Evolutionary conservation across 441 rosid species (phyloP), one percentile per base, ranked within the genome.

Genomic region (Rhodomyrtus psidioides): DNA sequence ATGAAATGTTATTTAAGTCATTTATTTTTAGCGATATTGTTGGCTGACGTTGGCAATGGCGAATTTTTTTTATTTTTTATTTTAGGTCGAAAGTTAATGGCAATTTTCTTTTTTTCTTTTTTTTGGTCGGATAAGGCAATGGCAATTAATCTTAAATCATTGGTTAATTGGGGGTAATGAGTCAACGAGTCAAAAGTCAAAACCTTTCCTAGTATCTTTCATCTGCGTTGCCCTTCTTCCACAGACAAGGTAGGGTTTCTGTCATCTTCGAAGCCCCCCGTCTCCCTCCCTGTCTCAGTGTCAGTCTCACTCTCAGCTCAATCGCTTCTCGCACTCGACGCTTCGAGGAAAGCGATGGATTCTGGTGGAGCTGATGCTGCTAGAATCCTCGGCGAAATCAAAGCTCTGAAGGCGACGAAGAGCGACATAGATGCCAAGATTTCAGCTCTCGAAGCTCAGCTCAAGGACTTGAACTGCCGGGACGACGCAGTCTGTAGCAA

Each of bases 391-490:
- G 81, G 90, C 58, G 95, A 95, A 85, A 75, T 97, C 82, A 87
- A 93, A 82, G 75, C 91, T 12, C 85, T 97, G 42, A 94, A 92
- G 91, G 88, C 91, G 24, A 82, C 84, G 9, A 95, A 92, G 88
- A 76, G 60, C 56, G 93, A 91, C 23, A 92, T 97, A 23, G 99
- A 97, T 27, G 83, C 83, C 39, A 92, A 88, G 91, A 94, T 96
- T 85, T 90, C 92, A 12, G 83, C 84, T 53, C 99, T 96, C 81
- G 97, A 95, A 88, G 92, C 95, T 83, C 93, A 90, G 90, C 98
- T 97, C 87, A 88, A 87, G 3, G 90, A 92, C 86, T 82, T 89
- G 81, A 85, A 74, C 65, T 88, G 7, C 74, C 83, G 59, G 83
- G 84, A 84, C 79, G 92, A 60, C 89, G 30, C 86, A 84, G 55